phyloP scores from a whole-genome alignment of 1,284 basidiomycete species.

The Rhodotorula sp. region DNA sequence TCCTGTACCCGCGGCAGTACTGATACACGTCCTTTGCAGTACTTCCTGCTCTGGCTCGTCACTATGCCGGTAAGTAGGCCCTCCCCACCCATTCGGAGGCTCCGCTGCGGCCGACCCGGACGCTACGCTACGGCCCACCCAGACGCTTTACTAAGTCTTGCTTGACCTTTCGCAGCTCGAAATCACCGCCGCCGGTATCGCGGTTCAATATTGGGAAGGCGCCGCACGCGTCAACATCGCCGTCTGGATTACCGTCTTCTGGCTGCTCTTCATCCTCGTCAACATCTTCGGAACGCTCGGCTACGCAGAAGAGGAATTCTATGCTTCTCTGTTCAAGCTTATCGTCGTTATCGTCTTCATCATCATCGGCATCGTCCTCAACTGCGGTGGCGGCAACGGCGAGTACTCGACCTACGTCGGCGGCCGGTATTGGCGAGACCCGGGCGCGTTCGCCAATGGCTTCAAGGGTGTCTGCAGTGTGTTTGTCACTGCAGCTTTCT shows the following conservation, averaged over 20 bases:
- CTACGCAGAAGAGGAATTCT: slow-evolving; percentile 49
- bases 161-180: slow-evolving; percentile 45
- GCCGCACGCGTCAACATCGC: slow-evolving; percentile 20
- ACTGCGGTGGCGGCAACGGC: slow-evolving; percentile 35
- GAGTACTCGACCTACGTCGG: slow-evolving; percentile 33
- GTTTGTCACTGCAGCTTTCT: slow-evolving; percentile 54
- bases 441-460: slow-evolving; percentile 53
- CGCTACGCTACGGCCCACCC: too few relatives aligned
- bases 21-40: neutral
- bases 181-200: slow-evolving; percentile 45
- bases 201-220: slow-evolving; percentile 38
- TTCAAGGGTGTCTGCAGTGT: slow-evolving; percentile 57
- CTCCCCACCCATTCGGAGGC: too few relatives aligned
- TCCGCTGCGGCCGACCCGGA: too few relatives aligned
- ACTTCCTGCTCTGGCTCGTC: slow-evolving; percentile 1
- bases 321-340: slow-evolving; percentile 48
- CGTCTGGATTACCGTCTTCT: slow-evolving; percentile 48
- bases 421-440: slow-evolving; percentile 47
- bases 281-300: slow-evolving; percentile 42
- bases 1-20: neutral
- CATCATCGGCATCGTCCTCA: slow-evolving; percentile 44
- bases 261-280: slow-evolving; percentile 34
- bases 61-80: neutral
- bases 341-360: slow-evolving; percentile 52
- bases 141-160: too few relatives aligned